These are phyloP conservation scores for Rhizopus arrhizus DNA, from an alignment of 371 early-diverging fungal species.

Conservation along the genomic window DNA sequence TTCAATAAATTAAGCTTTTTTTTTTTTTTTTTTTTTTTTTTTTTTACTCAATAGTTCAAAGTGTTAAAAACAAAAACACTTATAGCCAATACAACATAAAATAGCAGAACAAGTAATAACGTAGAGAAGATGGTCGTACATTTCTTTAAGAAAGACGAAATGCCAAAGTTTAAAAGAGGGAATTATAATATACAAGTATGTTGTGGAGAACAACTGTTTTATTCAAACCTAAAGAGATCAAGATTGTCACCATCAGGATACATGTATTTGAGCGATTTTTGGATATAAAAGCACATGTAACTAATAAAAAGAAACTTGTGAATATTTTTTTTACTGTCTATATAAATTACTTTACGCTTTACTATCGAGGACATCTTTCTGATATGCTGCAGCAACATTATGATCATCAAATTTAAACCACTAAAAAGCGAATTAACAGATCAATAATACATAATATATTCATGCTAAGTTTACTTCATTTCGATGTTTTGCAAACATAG, in stretches of 20 bases:
- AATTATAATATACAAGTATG: background rate
- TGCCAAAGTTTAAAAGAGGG: background rate
- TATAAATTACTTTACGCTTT: constrained; percentile 60
- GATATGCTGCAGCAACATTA: constrained; percentile 68
- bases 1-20: no score
- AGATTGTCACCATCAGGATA: constrained; percentile 8
- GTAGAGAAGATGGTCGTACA: constrained; percentile 31
- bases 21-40: background rate
- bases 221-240: constrained; percentile 24
- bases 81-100: constrained; percentile 35
- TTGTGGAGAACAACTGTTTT: background rate
- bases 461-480: constrained; percentile 60
- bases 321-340: background rate
- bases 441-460: no score
- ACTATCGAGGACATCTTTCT: constrained; percentile 76
- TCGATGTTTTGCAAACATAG: constrained; percentile 76
- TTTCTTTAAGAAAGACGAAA: no score
- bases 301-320: constrained; percentile 29
- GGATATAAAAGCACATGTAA: constrained; percentile 91
- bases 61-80: constrained; percentile 42
- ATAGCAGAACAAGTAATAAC: constrained; percentile 20
- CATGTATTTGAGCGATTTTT: constrained; percentile 64
- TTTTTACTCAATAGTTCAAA: constrained; percentile 45
- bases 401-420: constrained; percentile 95
- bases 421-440: constrained; percentile 31